Conservation (phyloP, 768 basidiomycete species). For the Suillus alpinus region DNA sequence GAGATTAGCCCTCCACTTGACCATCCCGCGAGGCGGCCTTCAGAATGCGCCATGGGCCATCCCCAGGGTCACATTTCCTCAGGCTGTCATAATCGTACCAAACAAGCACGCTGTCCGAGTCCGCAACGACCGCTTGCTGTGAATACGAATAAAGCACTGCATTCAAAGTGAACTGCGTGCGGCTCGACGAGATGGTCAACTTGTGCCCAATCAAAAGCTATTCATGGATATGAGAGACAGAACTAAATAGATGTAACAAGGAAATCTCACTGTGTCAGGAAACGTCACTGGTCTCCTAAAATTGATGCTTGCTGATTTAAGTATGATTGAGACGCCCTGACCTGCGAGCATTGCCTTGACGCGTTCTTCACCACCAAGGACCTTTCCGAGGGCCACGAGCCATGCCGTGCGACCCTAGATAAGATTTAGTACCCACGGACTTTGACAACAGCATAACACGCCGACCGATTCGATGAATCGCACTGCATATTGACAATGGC, state of each 20-base stretch:
- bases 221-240: constrained; percentile 4
- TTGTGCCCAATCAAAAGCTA: constrained; percentile 68
- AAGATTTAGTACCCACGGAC: background rate
- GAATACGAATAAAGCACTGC: constrained; percentile 62
- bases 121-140: constrained; percentile 62
- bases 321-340: constrained; percentile 67
- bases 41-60: constrained; percentile 38
- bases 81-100: constrained; percentile 78
- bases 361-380: constrained; percentile 56
- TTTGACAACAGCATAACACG: background rate
- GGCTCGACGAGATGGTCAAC: constrained; percentile 37
- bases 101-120: constrained; percentile 61
- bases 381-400: constrained; percentile 54
- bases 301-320: constrained; percentile 66
- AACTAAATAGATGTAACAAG: constrained; percentile 1
- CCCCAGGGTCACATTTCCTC: constrained; percentile 61
- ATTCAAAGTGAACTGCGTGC: constrained; percentile 47
- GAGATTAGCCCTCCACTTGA: background rate
- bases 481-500: constrained; percentile 35
- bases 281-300: constrained; percentile 71
- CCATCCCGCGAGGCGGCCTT: constrained; percentile 3
- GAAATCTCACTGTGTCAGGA: constrained; percentile 63
- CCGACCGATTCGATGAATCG: constrained; percentile 71
- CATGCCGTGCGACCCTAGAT: constrained; percentile 65
- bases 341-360: constrained; percentile 59